phyloP scores from a whole-genome alignment of 2,329 filamentous ascomycete species.

The Fusarium graminum region DNA sequence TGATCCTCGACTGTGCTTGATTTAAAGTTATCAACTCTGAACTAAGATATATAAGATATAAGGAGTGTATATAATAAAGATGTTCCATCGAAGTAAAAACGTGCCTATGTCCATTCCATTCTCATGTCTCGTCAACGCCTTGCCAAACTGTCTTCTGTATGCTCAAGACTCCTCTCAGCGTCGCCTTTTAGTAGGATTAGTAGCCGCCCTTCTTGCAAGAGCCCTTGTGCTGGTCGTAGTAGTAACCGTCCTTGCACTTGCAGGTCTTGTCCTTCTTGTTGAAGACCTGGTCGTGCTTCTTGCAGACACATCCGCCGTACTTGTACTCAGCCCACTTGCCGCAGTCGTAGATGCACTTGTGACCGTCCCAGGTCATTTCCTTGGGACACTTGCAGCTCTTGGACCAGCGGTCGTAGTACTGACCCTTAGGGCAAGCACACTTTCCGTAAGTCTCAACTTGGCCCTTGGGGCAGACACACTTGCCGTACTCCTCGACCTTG shows the following conservation, averaged over 20 bases:
- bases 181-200: constrained; percentile 16
- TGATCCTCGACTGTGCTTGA: constrained; percentile 25
- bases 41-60: constrained; percentile 33
- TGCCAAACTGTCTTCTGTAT: not conserved
- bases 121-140: constrained; percentile 16
- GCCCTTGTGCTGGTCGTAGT: constrained; percentile 26
- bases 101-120: constrained; percentile 18
- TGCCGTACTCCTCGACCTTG: constrained; percentile 25
- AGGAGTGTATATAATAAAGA: constrained; percentile 38
- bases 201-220: constrained; percentile 38
- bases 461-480: constrained; percentile 35
- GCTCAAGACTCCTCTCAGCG: not conserved
- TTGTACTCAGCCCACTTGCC: constrained; percentile 39
- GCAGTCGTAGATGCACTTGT: constrained; percentile 37
- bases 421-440: constrained; percentile 34
- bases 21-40: constrained; percentile 41
- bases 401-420: constrained; percentile 40
- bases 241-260: constrained; percentile 33
- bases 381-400: constrained; percentile 41
- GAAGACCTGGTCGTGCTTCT: constrained; percentile 34
- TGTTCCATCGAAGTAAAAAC: constrained; percentile 23
- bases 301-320: constrained; percentile 41
- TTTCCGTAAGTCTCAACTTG: constrained; percentile 24
- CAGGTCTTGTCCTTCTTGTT: constrained; percentile 35
- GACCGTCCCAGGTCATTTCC: constrained; percentile 34